Evolutionary conservation across 2,329 filamentous ascomycete species (phyloP).

Genomic region (Beauveria bassiana): DNA sequence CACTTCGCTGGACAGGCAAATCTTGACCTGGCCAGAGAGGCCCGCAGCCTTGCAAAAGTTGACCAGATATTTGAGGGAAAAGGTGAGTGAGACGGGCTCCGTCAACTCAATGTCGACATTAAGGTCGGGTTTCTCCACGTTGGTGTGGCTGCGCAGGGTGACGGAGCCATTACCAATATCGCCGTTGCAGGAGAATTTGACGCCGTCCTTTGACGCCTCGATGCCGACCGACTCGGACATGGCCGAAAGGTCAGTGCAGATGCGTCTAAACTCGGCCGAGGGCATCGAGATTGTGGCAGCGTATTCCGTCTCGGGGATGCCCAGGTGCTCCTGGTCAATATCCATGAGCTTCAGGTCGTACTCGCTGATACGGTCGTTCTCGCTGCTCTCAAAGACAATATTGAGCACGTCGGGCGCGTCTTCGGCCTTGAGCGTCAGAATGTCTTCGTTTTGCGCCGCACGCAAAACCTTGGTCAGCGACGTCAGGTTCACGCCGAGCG

Average conservation of each 20-base stretch:
- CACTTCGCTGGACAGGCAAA: constrained; percentile 93
- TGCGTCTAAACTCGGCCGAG: constrained; percentile 81
- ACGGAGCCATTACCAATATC: constrained; percentile 96
- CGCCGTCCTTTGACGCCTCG: constrained; percentile 91
- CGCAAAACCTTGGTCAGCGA: constrained; percentile 97
- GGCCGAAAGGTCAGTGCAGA: constrained; percentile 83
- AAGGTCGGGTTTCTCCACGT: constrained; percentile 79
- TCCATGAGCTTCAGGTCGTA: constrained; percentile 99
- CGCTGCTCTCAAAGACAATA: constrained; percentile 85
- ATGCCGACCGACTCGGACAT: constrained; percentile 96
- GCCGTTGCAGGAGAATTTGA: constrained; percentile 88
- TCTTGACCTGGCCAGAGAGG: constrained; percentile 73
- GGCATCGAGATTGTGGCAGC: constrained; percentile 87
- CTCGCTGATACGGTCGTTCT: constrained; percentile 88
- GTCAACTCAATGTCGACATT: constrained; percentile 85
- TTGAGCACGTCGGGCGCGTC: constrained; percentile 94
- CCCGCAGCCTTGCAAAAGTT: constrained; percentile 99
- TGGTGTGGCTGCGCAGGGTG: constrained; percentile 79
- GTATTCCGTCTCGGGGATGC: constrained; percentile 98
- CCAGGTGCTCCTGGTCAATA: constrained; percentile 98
- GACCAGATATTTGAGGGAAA: constrained; percentile 98
- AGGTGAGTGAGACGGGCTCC: constrained; percentile 89
- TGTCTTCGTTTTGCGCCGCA: constrained; percentile 87
- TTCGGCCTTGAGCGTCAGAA: constrained; percentile 94
- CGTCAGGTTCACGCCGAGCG: constrained; percentile 91